These are phyloP conservation scores for Plasmodium fragile DNA, from an alignment of 169 alveolate genomes.

Conservation along the genomic window DNA sequence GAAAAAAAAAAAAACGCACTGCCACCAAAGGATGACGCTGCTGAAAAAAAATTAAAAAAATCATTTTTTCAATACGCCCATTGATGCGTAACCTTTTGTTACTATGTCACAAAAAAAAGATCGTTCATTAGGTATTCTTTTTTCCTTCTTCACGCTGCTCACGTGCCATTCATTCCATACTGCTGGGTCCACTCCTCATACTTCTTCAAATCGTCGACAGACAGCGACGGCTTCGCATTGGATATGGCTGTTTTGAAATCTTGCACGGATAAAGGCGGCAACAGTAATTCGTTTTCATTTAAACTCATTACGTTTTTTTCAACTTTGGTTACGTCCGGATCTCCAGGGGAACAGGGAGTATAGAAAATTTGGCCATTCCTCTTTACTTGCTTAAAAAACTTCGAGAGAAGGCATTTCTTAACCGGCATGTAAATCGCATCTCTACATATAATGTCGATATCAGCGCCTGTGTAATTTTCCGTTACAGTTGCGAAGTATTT, in stretches of 20 bases:
- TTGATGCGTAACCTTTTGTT: background rate
- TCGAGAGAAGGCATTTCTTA: conserved; percentile 78
- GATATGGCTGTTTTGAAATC: conserved; percentile 76
- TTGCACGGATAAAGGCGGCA: conserved; percentile 83
- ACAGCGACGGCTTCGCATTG: conserved; percentile 38
- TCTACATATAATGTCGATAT: conserved; percentile 79
- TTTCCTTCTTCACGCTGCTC: background rate
- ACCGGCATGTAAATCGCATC: conserved; percentile 84
- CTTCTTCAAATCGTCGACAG: conserved; percentile 78
- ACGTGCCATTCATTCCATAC: conserved; percentile 82
- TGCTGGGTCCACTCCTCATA: conserved; percentile 85
- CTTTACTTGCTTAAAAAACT: conserved; percentile 80
- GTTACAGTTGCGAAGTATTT: conserved; percentile 79
- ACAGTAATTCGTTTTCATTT: conserved; percentile 83
- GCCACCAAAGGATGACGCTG: background rate
- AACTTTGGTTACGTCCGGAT: conserved; percentile 81
- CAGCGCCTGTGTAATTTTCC: conserved; percentile 86
- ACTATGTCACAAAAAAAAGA: conserved; percentile 6
- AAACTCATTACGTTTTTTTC: conserved; percentile 86
- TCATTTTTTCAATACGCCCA: background rate
- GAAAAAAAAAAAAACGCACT: background rate
- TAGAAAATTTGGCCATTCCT: conserved; percentile 64
- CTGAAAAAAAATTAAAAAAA: background rate
- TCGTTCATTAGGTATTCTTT: background rate
- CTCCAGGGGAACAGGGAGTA: conserved; percentile 89